Conservation (phyloP, 139 green algal genomes). For the Closterium sp. region DNA sequence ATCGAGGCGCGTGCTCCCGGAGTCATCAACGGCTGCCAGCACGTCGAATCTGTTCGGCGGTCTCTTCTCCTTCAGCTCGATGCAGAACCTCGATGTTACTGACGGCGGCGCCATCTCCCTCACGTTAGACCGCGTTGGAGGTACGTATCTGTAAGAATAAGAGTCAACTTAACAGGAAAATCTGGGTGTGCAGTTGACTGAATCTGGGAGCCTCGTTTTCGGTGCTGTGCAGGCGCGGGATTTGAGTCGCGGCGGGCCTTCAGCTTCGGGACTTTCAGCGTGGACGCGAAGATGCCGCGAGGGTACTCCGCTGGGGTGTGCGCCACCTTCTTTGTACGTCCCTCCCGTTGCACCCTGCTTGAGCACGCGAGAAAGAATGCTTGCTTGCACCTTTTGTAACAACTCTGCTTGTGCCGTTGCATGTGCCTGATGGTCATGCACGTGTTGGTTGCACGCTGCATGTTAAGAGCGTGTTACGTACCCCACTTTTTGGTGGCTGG, state of each 20-base stretch:
- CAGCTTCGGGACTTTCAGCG: background rate
- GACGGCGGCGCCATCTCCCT: background rate
- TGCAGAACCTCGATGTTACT: background rate
- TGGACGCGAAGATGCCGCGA: background rate
- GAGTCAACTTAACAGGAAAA: background rate
- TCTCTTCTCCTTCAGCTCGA: background rate
- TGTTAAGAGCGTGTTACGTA: too few relatives aligned
- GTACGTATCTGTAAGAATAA: background rate
- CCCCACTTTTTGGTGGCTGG: too few relatives aligned
- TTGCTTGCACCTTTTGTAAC: too few relatives aligned
- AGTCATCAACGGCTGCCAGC: background rate
- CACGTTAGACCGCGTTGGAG: background rate
- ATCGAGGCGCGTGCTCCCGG: background rate
- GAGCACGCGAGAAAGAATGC: too few relatives aligned
- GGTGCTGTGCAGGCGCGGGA: background rate
- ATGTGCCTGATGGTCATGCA: background rate
- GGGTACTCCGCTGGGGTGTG: conserved; percentile 3
- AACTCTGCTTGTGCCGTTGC: background rate
- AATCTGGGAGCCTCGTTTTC: background rate
- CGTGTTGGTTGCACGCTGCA: too few relatives aligned
- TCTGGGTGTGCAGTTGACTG: too few relatives aligned
- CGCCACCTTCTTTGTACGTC: background rate
- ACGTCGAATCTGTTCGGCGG: background rate
- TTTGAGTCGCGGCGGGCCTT: background rate
- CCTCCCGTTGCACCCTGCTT: background rate